Conservation (phyloP, 2,329 filamentous ascomycete genomes). For the Shiraia sp. region DNA sequence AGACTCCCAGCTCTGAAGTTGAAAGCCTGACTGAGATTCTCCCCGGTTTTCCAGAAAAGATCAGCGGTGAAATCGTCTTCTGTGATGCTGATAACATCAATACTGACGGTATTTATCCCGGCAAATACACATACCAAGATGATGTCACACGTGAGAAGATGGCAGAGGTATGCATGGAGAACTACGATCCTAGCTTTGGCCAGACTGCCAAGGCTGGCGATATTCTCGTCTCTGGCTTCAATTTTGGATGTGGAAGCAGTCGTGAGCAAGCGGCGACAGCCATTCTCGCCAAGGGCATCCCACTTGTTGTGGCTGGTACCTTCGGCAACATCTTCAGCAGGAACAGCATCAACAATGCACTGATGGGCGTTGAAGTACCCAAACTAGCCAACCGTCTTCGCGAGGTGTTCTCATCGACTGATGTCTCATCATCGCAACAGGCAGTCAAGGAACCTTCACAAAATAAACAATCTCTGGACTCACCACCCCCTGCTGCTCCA, state of each 20-base stretch:
- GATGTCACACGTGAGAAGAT: slow-evolving; percentile 75
- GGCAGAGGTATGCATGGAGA: slow-evolving; percentile 90
- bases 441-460: slow-evolving; percentile 56
- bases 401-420: slow-evolving; percentile 56
- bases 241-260: slow-evolving; percentile 83
- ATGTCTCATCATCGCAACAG: slow-evolving; percentile 34
- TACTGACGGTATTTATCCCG: slow-evolving; percentile 91
- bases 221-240: slow-evolving; percentile 83
- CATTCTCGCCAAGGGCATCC: slow-evolving; percentile 78
- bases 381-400: slow-evolving; percentile 67
- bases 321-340: slow-evolving; percentile 83
- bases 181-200: slow-evolving; percentile 79
- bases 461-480: slow-evolving; percentile 57
- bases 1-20: slow-evolving; percentile 31
- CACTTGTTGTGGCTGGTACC: slow-evolving; percentile 77
- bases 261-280: slow-evolving; percentile 89
- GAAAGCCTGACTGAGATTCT: slow-evolving; percentile 68
- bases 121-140: slow-evolving; percentile 92
- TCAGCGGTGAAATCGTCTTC: slow-evolving; percentile 86
- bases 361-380: slow-evolving; percentile 73
- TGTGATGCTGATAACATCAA: slow-evolving; percentile 85
- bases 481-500: slow-evolving; percentile 44
- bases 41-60: slow-evolving; percentile 82
- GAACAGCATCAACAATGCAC: slow-evolving; percentile 79
- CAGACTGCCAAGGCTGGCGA: slow-evolving; percentile 68